Percentiles rank a stretch among this genome's conserved stretches.
Conservation (phyloP, 2,329 filamentous ascomycete species). For the Xylariaceae sp. region DNA sequence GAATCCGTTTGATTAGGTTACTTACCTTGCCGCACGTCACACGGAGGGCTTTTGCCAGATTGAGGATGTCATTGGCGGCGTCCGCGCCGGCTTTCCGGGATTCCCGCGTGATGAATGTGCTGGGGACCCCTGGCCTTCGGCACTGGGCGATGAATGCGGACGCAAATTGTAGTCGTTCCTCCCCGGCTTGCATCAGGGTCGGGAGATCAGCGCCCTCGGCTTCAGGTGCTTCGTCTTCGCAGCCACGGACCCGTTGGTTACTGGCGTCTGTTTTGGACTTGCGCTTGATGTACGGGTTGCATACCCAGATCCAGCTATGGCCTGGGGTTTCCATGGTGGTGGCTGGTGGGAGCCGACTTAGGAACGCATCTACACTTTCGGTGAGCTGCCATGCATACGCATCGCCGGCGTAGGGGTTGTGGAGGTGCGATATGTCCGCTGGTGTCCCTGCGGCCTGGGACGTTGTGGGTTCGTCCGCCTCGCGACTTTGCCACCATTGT, state of each 20-base stretch:
- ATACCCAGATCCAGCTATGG: constrained; percentile 68
- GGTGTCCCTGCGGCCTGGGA: constrained; percentile 13
- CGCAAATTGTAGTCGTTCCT: constrained; percentile 46
- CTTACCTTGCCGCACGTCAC: constrained; percentile 64
- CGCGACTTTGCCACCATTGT: constrained; percentile 44
- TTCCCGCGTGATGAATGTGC: constrained; percentile 40
- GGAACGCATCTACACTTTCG: constrained; percentile 62
- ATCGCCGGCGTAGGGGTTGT: constrained; percentile 57
- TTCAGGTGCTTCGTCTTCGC: constrained; percentile 48
- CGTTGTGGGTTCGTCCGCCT: constrained; percentile 15
- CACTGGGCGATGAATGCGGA: constrained; percentile 47
- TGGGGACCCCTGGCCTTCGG: constrained; percentile 34
- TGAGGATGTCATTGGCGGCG: constrained; percentile 53
- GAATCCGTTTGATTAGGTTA: constrained; percentile 6
- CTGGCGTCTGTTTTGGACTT: constrained; percentile 34
- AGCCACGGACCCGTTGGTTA: constrained; percentile 40
- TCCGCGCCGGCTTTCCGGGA: constrained; percentile 48
- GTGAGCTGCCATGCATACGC: constrained; percentile 57
- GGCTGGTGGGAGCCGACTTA: constrained; percentile 63
- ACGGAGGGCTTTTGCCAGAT: constrained; percentile 54
- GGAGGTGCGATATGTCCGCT: constrained; percentile 34
- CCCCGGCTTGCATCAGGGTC: constrained; percentile 51
- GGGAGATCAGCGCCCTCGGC: constrained; percentile 43
- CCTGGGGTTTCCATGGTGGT: constrained; percentile 47
- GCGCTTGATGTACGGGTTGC: constrained; percentile 54